phyloP scores from a whole-genome alignment of 108 stramenopile genomes.

The Skeletonema costatum region DNA sequence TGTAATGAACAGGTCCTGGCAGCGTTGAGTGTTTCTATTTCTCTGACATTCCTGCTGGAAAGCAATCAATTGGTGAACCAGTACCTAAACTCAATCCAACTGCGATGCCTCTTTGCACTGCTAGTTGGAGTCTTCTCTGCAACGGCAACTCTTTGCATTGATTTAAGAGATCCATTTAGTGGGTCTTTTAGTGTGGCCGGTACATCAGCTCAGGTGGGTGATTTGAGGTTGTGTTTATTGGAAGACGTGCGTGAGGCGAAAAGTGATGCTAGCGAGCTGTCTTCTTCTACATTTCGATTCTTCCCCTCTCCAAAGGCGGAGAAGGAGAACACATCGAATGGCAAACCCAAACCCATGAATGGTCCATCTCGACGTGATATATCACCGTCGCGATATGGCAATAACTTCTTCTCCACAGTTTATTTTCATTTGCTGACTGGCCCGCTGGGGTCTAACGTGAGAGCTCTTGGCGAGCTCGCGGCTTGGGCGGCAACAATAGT shows the following conservation, averaged over 20 bases:
- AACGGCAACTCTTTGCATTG: constrained; percentile 29
- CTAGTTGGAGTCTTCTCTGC: constrained; percentile 36
- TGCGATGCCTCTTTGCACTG: constrained; percentile 32
- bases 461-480: constrained; percentile 9
- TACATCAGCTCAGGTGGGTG: constrained; percentile 30
- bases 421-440: constrained; percentile 42
- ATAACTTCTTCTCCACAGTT: constrained; percentile 12
- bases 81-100: constrained; percentile 43
- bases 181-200: constrained; percentile 28
- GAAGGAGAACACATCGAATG: background rate
- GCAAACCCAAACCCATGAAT: background rate
- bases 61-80: constrained; percentile 38
- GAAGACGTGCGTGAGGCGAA: constrained; percentile 15
- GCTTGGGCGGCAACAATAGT: constrained; percentile 15
- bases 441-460: constrained; percentile 26
- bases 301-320: background rate
- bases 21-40: constrained; percentile 18
- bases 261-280: constrained; percentile 4
- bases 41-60: constrained; percentile 27
- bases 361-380: background rate
- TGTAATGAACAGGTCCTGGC: background rate
- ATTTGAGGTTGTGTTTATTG: constrained; percentile 3
- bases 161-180: constrained; percentile 35
- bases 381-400: background rate
- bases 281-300: background rate